Percentiles rank a stretch among this genome's conserved stretches.
Evolutionary conservation across 371 early-diverging fungal species (phyloP).

Genomic region (Mucor piriformis): DNA sequence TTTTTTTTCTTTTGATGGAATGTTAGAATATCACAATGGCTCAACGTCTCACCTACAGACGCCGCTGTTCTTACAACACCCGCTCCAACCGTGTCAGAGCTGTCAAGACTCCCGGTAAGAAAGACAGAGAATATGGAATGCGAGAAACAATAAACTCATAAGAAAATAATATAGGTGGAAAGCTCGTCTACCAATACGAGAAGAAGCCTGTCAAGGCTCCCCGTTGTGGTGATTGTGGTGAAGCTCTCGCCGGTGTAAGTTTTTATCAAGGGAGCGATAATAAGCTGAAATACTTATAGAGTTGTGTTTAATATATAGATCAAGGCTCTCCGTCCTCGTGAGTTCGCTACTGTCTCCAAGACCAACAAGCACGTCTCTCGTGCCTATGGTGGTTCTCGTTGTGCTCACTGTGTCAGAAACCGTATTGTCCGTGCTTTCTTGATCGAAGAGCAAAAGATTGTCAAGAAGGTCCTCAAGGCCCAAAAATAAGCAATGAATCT

Average conservation of each 20-base stretch:
- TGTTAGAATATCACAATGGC: constrained; percentile 54
- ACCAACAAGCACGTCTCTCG: constrained; percentile 93
- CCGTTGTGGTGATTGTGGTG: constrained; percentile 98
- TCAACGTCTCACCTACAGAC: constrained; percentile 97
- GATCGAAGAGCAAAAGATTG: constrained; percentile 99
- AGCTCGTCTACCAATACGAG: constrained; percentile 88
- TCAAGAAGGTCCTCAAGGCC: constrained; percentile 95
- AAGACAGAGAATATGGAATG: neutral
- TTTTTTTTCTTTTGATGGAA: neutral
- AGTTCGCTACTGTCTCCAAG: constrained; percentile 90
- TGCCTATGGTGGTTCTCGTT: constrained; percentile 97
- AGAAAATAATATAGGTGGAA: constrained; percentile 70
- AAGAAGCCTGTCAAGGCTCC: constrained; percentile 93
- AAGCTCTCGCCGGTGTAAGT: constrained; percentile 86
- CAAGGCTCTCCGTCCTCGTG: constrained; percentile 91
- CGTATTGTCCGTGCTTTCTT: constrained; percentile 98
- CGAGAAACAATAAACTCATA: neutral
- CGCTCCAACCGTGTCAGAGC: constrained; percentile 95
- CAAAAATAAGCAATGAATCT: constrained; percentile 56
- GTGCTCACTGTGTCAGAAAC: constrained; percentile 91
- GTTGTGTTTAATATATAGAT: constrained; percentile 50
- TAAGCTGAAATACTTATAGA: neutral
- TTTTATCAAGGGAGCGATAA: neutral
- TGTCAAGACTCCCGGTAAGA: constrained; percentile 95
- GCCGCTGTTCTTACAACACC: constrained; percentile 98